Evolutionary conservation across 1,284 basidiomycete species (phyloP).

Genomic region (Puccinia hordei): DNA sequence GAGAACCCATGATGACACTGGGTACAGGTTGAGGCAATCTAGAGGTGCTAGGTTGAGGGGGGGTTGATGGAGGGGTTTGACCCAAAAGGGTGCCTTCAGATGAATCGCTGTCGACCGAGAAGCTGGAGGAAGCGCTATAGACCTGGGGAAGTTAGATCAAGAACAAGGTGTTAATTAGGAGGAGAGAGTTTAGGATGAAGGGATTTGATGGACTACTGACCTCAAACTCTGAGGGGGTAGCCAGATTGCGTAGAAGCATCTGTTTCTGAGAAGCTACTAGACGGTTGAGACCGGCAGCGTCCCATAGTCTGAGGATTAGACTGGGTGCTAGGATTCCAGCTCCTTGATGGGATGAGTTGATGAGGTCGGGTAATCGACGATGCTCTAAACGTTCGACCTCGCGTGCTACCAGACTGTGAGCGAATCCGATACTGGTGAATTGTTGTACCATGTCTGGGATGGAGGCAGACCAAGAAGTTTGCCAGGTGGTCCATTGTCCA

Average conservation of each 20-base stretch:
- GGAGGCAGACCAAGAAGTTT: background rate
- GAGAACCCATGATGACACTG: constrained; percentile 23
- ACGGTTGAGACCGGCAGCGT: constrained; percentile 31
- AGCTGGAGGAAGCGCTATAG: constrained; percentile 21
- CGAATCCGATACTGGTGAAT: constrained; percentile 32
- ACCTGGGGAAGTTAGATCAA: constrained; percentile 1
- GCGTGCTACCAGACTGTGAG: background rate
- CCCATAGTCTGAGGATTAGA: constrained; percentile 38
- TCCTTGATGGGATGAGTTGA: background rate
- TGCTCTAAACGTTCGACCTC: constrained; percentile 26
- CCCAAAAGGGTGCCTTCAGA: constrained; percentile 13
- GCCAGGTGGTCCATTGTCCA: constrained; percentile 17
- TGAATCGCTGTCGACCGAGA: constrained; percentile 1
- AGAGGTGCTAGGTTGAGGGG: background rate
- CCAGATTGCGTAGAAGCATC: background rate
- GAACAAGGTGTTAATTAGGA: background rate
- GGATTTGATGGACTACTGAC: constrained; percentile 6
- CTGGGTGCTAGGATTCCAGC: constrained; percentile 22
- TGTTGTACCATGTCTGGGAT: background rate
- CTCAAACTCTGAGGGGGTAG: constrained; percentile 29
- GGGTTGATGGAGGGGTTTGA: background rate
- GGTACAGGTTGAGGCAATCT: background rate
- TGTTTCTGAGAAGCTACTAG: background rate
- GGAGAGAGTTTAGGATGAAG: background rate
- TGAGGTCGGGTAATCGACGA: background rate